phyloP scores from a whole-genome alignment of 2,329 filamentous ascomycete species.

The Lecanosticta acicola region DNA sequence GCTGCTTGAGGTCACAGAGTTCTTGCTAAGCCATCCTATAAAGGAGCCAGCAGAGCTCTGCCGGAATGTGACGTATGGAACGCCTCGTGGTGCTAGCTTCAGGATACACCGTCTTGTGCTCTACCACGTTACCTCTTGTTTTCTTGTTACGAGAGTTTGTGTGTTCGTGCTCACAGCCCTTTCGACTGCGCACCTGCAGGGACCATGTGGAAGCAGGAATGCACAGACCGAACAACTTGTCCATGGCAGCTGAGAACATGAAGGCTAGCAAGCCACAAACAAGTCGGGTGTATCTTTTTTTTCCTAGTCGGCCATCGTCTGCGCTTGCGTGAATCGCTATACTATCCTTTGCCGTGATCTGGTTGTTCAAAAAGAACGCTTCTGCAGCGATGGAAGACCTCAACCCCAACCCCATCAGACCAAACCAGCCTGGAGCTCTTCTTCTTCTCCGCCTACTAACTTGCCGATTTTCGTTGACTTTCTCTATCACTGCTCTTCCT shows the following conservation, averaged over 20 bases:
- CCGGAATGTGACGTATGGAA: conserved; percentile 13
- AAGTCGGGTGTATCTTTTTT: background rate
- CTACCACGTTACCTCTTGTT: background rate
- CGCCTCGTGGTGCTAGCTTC: background rate
- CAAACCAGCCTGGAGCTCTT: background rate
- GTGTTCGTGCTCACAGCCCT: background rate
- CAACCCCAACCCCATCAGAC: background rate
- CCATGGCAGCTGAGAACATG: background rate
- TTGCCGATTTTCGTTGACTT: background rate
- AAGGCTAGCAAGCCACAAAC: conserved; percentile 2
- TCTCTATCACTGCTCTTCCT: background rate
- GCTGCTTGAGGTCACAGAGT: conserved; percentile 13
- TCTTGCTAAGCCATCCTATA: background rate
- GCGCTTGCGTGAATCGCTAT: too few species aligned
- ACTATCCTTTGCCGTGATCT: background rate
- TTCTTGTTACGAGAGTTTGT: too few species aligned
- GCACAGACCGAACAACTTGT: background rate
- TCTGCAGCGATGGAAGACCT: background rate
- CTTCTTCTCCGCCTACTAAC: conserved; percentile 1
- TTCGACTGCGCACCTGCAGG: conserved; percentile 3
- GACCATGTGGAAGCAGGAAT: background rate
- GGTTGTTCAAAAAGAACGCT: background rate
- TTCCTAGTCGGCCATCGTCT: background rate
- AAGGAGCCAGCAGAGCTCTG: conserved; percentile 4
- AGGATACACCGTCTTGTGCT: background rate